Base-by-base conservation (phyloP, 495 filamentous ascomycete species). In the Penicillium desertorum region DNA sequence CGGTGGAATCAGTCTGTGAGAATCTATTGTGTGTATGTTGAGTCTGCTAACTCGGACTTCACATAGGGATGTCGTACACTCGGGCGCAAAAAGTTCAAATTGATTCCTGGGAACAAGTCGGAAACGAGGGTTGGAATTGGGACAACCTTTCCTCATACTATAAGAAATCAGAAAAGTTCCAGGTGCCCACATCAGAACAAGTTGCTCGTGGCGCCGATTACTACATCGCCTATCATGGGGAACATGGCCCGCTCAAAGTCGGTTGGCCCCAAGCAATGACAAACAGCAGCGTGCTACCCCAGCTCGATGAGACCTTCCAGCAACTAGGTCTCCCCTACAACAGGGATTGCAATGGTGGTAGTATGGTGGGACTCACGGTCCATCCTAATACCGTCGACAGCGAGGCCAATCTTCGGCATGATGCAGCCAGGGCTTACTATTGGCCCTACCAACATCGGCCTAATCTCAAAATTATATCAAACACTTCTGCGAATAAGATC, bases 41-140 rank as follows among this genome's bases (percentile, higher is more conserved):
- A 39, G 9, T 4, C 2, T 25, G 23, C 25, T 55, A 36, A 44
- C 36, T 17, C 36, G 19, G 27, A 4, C 17, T 22, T 54, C 5
- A 7, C 1, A 27, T 50, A 80, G 78, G 79, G 22, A 78, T 80
- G 76, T 73, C 78, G 11, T 81, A 82, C 37, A 69, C 72, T 32
- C 64, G 69, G 23, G 69, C 69, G 0, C 66, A 72, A 52, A 59
- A 54, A 4, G 72, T 58, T 17, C 71, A 68, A 63, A 73, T 74
- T 56, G 80, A 88, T 59, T 69, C 76, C 2, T 88, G 86, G 86
- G 73, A 78, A 54, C 62, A 62, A 4, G 65, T 86, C 4, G 85
- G 87, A 2, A 88, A 86, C 60, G 72, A 76, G 2, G 83, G 83
- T n/a, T 88, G 86, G 86, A 79, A 74, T 54, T 88, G 84, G 82